Base-by-base conservation (phyloP, 2,329 filamentous ascomycete genomes). In the Fusarium sp. region DNA sequence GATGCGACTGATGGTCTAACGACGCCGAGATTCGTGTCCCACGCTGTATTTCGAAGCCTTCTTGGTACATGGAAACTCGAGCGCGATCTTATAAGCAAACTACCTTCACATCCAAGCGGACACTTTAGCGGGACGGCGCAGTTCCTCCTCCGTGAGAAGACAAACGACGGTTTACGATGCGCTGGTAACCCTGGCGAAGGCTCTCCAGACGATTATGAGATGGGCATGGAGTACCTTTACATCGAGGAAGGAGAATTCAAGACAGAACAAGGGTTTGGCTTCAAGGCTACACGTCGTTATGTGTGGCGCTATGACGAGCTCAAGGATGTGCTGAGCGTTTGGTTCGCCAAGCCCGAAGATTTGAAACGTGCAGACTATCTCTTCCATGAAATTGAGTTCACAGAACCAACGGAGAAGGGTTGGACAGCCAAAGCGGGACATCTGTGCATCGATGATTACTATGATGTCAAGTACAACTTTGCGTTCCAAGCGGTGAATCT, bases 361-460 rank as follows among this genome's bases (percentile, higher is more conserved):
- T 78, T 83, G 18, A 82, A 82, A 56, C 84, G 84, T 16, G 89
- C 90, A 0, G 92, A 93, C 74, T 92, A 93, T 67, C 80, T 94
- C 21, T 95, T 94, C 77, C 92, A 94, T 72, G 86, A 90, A 66
- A 80, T 94, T n/a, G 85, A 91, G 59, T 92, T 94, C 69, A 61
- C 81, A 23, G 66, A 71, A 5, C 63, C 75, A 18, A 67, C 77
- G 0, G 72, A 77, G 1, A 79, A 80, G 55, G 86, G 85, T 1
- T 92, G 91, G 88, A 78, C 81, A 41, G 92, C 91, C 0, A 88
- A 84, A 69, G 89, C 90, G 0, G 86, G 88, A 15, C 92, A 94
- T 76, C 79, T 93, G 21, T 94, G 92, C 75, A 84, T 89, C 23
- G 84, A 91, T 26, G 92, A 94, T 73, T 88, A 88, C 68, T 94